phyloP scores from a whole-genome alignment of 2,329 filamentous ascomycete species.

The Triangularia setosa region DNA sequence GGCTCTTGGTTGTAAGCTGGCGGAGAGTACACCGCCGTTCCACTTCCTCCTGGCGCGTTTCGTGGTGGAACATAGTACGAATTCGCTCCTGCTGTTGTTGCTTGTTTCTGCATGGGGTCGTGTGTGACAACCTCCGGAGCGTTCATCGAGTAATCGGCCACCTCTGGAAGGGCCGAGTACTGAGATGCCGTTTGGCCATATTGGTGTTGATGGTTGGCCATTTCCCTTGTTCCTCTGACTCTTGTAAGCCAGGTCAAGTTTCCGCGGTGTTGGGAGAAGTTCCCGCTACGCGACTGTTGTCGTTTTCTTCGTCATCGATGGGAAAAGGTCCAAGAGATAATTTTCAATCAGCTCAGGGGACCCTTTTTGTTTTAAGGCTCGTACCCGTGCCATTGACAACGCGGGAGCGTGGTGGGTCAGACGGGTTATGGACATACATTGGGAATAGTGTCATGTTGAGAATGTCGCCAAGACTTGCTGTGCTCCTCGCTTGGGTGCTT shows the following conservation, averaged over 20 bases:
- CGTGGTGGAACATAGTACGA: not conserved
- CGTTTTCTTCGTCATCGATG: not conserved
- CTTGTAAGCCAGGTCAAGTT: not conserved
- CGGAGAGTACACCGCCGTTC: not conserved
- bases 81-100: not conserved
- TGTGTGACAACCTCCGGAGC: not conserved
- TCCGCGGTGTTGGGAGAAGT: not conserved
- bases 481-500: not conserved
- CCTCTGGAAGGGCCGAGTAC: not conserved
- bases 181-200: not conserved
- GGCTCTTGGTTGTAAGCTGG: not conserved
- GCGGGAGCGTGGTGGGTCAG: not conserved
- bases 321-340: not conserved
- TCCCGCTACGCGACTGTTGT: not conserved
- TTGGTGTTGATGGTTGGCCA: not conserved
- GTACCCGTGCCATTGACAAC: not conserved
- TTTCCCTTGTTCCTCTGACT: not conserved
- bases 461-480: not conserved
- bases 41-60: not conserved
- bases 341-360: not conserved
- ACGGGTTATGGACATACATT: not conserved
- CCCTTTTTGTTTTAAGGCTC: not conserved
- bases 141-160: not conserved
- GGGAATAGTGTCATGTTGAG: not conserved
- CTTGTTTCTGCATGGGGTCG: not conserved